phyloP scores from a whole-genome alignment of 2,329 filamentous ascomycete species.

The Cytospora paraplurivora region DNA sequence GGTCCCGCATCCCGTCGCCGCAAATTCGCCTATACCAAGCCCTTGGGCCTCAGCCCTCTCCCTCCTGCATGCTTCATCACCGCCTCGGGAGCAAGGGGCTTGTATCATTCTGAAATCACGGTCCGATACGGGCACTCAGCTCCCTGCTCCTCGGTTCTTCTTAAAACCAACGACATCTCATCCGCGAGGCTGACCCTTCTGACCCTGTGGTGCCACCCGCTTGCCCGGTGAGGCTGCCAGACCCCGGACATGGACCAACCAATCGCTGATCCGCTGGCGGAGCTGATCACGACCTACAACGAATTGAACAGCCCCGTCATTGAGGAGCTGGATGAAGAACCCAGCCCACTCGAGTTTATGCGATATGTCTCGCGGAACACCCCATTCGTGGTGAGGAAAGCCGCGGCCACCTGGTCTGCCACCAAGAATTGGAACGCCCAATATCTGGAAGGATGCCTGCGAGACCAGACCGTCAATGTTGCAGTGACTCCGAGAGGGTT shows the following conservation, averaged over 20 bases:
- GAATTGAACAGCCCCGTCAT: constrained; percentile 67
- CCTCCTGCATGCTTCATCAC: constrained; percentile 5
- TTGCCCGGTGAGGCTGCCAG: too few species aligned
- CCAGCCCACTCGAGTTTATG: constrained; percentile 79
- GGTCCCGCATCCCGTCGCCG: too few species aligned
- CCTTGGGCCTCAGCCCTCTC: constrained; percentile 10
- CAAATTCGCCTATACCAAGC: background rate
- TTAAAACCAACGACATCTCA: constrained; percentile 8
- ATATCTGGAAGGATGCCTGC: constrained; percentile 60
- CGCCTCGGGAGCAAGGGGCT: too few species aligned
- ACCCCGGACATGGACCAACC: constrained; percentile 19
- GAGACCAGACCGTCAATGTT: constrained; percentile 65
- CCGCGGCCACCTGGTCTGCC: constrained; percentile 65
- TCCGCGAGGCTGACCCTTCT: constrained; percentile 17
- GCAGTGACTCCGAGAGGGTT: constrained; percentile 75
- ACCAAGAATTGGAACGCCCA: constrained; percentile 61
- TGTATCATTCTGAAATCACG: background rate
- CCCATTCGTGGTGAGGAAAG: constrained; percentile 71
- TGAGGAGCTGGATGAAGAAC: constrained; percentile 64
- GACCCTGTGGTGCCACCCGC: constrained; percentile 3
- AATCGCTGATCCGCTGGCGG: constrained; percentile 46
- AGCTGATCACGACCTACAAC: constrained; percentile 69
- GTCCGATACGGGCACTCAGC: background rate
- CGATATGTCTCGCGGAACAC: constrained; percentile 72
- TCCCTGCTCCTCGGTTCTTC: background rate